Evolutionary conservation across 352 stramenopile species (phyloP), one percentile per base, ranked within the genome.

Genomic region (Blastocystis hominis): DNA sequence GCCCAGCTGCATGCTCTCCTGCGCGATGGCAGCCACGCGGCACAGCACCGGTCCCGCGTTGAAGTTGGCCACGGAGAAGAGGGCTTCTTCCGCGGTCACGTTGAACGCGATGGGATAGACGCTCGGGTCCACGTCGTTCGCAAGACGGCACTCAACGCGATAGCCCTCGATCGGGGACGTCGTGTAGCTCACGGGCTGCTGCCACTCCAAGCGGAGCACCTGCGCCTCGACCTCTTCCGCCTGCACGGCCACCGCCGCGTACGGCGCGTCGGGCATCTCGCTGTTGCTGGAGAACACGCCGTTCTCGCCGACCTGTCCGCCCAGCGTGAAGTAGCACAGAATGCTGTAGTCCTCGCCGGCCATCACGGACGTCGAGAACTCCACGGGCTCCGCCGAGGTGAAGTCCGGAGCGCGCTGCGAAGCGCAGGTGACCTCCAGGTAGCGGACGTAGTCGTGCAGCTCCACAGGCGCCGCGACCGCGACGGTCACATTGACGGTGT

Each of bases 401-500:
- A 62, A 24, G 7, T 24, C 50, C 1, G 34, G 17, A 15, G 63
- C 44, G n/a, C 44, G 17, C 46, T 64, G 30, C n/a, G 10, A 42
- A 38, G 62, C 63, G 70, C 70, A 80, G 13, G 54, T 80, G 44
- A 80, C 70, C 20, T 80, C 70, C 17, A 80, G 46, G 34, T 80
- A 66, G 53, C 17, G 3, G 7, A 47, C 53, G 70, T 64, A 80
- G 70, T 13, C 44, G 15, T 38, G 42, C 40, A 80, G 30, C 20
- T 13, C 44, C 40, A 64, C 70, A 0, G 70, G 42, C 15, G 34
- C 46, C 3, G n/a, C 47, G 5, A 80, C 70, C 10, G n/a, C 30
- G 17, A 80, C 47, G 4, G 70, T 80, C 47, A 80, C 70, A 9
- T 24, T n/a, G 38, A 80, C 70, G 30, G 9, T 47, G 54, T 40